Evolutionary conservation across 2,329 filamentous ascomycete genomes (phyloP), one percentile per base, ranked within the genome.

Genomic region (Ophiocordyceps unilateralis): DNA sequence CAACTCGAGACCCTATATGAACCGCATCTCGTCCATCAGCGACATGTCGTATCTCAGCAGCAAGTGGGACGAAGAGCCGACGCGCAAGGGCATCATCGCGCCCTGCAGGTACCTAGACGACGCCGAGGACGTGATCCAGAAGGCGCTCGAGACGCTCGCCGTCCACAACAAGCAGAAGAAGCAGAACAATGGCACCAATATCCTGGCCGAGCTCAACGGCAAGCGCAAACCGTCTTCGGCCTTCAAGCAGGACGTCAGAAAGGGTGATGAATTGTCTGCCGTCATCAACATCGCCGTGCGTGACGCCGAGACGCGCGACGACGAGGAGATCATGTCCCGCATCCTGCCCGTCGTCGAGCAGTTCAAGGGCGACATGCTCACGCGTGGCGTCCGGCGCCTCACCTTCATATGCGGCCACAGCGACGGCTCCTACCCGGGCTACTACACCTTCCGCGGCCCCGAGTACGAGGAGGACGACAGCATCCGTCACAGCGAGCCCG

Each of bases 381-480:
- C 79, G 43, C 85, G 83, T 52, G 78, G 81, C 41, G 81, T 98
- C 41, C 87, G 91, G 50, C 84, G 91, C 51, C 67, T 98, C 44
- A 95, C 88, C 41, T 95, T 98, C 68, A 91, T 96, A 61, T 95
- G 88, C 58, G 91, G 91, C 44, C 86, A 85, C 68, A 86, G 81
- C 58, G 86, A 98, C 57, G 91, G 88, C 44, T 86, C 85, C 14
- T 94, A 96, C 62, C 91, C 89, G 20, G 87, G 85, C 40, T 96
- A 98, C 74, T 96, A 84, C 72, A 98, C 91, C 38, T 98, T 96
- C 85, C 83, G 91, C 59, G 89, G 89, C 6, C 89, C 91, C 23
- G 66, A 70, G 42, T 98, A 93, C 62, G 72, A 77, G 42, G 91
- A 98, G 64, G 91, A 98, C 56, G 78, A 84, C 61, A 93, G 83